phyloP scores from a whole-genome alignment of 768 basidiomycete genomes.

The Butyriboletus loyo region DNA sequence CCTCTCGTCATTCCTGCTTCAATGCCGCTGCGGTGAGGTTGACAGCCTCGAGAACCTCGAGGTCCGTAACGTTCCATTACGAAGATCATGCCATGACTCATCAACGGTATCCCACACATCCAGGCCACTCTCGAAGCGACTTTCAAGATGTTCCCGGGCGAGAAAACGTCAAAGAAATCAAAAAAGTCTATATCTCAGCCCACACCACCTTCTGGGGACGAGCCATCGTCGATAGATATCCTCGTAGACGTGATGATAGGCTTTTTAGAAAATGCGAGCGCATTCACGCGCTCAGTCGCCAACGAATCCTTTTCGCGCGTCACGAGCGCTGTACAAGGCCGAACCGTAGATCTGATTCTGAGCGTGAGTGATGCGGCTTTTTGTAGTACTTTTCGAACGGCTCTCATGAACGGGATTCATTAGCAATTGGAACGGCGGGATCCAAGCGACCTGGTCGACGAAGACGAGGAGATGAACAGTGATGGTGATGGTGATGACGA shows the following conservation, averaged over 20 bases:
- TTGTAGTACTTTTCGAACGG: neutral
- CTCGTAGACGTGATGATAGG: constrained; percentile 90
- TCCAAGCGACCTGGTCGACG: constrained; percentile 49
- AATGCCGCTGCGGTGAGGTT: constrained; percentile 65
- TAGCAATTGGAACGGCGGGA: constrained; percentile 83
- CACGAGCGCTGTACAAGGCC: constrained; percentile 59
- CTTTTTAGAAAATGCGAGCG: constrained; percentile 78
- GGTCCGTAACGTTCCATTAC: constrained; percentile 36
- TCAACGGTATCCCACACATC: neutral
- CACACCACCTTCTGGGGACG: constrained; percentile 16
- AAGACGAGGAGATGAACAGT: constrained; percentile 43
- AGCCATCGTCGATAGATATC: constrained; percentile 70
- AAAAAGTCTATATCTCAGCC: constrained; percentile 33
- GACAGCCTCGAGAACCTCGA: constrained; percentile 62
- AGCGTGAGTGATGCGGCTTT: constrained; percentile 49
- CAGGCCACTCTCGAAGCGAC: constrained; percentile 64
- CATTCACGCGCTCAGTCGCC: constrained; percentile 75
- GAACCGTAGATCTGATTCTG: constrained; percentile 78
- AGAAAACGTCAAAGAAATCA: constrained; percentile 39
- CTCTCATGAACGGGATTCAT: neutral
- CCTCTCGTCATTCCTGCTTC: constrained; percentile 65
- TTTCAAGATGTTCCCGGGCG: constrained; percentile 47
- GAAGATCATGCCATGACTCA: neutral
- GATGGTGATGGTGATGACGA: constrained; percentile 33
- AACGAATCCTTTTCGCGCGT: constrained; percentile 78